Conservation (phyloP, 805 yeast species). For the Kuraishia piskuri region DNA sequence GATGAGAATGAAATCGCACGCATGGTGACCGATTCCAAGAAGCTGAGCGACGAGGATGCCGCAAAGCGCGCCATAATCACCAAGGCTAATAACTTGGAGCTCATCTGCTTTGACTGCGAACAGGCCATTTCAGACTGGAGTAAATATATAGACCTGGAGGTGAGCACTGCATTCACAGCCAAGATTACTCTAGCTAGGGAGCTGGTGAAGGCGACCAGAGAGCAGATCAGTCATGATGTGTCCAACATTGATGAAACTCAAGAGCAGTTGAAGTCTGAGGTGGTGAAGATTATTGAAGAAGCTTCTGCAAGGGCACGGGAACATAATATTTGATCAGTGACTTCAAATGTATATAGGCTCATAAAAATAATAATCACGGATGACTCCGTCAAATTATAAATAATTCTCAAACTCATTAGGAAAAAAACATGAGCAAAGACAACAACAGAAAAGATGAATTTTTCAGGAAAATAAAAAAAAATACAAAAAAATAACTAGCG, state of each 20-base stretch:
- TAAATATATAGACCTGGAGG: slow-evolving; percentile 10
- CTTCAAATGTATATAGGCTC: not conserved
- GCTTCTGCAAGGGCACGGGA: not conserved
- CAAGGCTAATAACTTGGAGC: slow-evolving; percentile 55
- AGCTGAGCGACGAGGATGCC: slow-evolving; percentile 80
- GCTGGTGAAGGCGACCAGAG: slow-evolving; percentile 21
- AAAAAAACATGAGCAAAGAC: no score
- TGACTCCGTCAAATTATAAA: no score
- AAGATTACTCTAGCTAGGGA: slow-evolving; percentile 16
- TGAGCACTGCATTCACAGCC: slow-evolving; percentile 8
- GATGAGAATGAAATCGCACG: slow-evolving; percentile 84
- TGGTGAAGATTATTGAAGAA: slow-evolving; percentile 6
- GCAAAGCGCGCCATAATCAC: slow-evolving; percentile 80
- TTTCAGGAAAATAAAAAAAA: slow-evolving; percentile 2
- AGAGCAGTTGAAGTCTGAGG: slow-evolving; percentile 22
- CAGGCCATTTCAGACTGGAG: slow-evolving; percentile 21
- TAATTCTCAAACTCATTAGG: no score
- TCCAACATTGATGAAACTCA: slow-evolving; percentile 24
- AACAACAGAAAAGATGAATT: no score
- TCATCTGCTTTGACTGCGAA: slow-evolving; percentile 25
- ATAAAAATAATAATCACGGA: no score
- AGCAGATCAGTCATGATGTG: slow-evolving; percentile 19
- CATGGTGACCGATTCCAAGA: slow-evolving; percentile 88
- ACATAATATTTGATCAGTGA: not conserved
- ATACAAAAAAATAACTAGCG: slow-evolving; percentile 46